These are phyloP conservation scores for Lasiosphaeris hirsuta DNA, from an alignment of 495 filamentous ascomycete species.

Conservation along the genomic window DNA sequence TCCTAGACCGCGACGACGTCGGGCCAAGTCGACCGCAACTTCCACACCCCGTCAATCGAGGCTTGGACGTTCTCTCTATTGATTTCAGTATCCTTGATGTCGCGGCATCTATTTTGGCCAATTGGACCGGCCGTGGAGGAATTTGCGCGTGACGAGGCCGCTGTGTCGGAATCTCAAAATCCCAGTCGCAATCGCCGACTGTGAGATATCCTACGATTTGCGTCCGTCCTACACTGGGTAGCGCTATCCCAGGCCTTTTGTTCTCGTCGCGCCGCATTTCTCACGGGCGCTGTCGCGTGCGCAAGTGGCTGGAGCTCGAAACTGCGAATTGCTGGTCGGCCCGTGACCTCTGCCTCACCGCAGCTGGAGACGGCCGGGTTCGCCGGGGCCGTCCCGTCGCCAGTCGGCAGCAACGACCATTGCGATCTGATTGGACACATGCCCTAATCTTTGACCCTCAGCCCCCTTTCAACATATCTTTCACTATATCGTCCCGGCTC, in stretches of 20 bases:
- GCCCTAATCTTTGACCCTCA: too few relatives aligned
- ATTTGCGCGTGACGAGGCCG: slow-evolving; percentile 15
- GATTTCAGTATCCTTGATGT: slow-evolving; percentile 19
- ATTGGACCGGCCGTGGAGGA: slow-evolving; percentile 24
- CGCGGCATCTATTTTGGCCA: slow-evolving; percentile 1
- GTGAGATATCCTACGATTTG: not conserved
- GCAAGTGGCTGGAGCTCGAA: too few relatives aligned
- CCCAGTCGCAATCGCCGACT: slow-evolving; percentile 4
- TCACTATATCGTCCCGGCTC: too few relatives aligned
- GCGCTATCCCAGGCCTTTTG: not conserved
- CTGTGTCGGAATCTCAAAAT: slow-evolving; percentile 4
- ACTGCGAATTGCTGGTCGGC: too few relatives aligned
- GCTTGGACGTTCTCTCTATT: not conserved
- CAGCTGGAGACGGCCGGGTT: not conserved
- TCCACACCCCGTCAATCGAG: not conserved
- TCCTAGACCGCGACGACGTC: not conserved
- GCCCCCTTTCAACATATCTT: not conserved
- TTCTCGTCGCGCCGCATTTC: too few relatives aligned
- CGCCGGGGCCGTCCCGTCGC: not conserved
- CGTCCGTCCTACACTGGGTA: not conserved
- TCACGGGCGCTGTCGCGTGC: too few relatives aligned
- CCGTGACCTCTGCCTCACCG: too few relatives aligned
- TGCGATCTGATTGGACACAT: too few relatives aligned
- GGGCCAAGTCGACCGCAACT: not conserved
- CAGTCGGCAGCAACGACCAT: too few relatives aligned